Base-by-base conservation (phyloP, 345 rosid species). In the Eucalyptus caleyi region DNA sequence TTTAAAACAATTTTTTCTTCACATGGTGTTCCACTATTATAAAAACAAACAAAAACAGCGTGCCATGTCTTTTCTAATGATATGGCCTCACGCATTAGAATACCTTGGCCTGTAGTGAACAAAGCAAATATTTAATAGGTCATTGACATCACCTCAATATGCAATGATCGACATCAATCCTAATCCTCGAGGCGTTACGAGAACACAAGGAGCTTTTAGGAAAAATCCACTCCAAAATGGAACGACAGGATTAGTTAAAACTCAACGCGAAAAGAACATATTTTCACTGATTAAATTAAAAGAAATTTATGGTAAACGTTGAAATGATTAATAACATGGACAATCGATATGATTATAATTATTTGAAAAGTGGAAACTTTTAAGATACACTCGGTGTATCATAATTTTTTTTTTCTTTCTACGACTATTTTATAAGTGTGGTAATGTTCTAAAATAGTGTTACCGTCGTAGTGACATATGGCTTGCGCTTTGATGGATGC, bases 261-360 rank as follows among this genome's bases (percentile, higher is more conserved):
- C 44, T 37, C 27, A 11, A 72, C 83, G 0, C 27, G 3, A 72
- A 37, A 3, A 0, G 2, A 40, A 40, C 1, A 40, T 77, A 12
- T 6, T 40, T 77, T 40, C 26, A 77, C 5, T 77, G 3, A 19
- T 37, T 19, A 72, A 37, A 72, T 6, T 6, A 21, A 40, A 40
- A 27, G 3, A 4, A 3, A 2, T 21, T 40, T 6, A 40, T 77
- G 16, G 2, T 18, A 19, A 19, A 72, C 0, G 10, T 72, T 10
- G 14, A 18, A 72, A 16, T 4, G 16, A 77, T 23, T 21, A 21
- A 6, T 77, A 40, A 77, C 8, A 77, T 23, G 47, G 30, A 23
- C 7, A 77, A 40, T 21, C 27, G 5, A 21, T 40, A 21, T 6
- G 5, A 40, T 21, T 11, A 77, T 6, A 21, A 40, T 21, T 77